Evolutionary conservation across 805 yeast species (phyloP).

Genomic region (Wickerhamomyces queroliae): DNA sequence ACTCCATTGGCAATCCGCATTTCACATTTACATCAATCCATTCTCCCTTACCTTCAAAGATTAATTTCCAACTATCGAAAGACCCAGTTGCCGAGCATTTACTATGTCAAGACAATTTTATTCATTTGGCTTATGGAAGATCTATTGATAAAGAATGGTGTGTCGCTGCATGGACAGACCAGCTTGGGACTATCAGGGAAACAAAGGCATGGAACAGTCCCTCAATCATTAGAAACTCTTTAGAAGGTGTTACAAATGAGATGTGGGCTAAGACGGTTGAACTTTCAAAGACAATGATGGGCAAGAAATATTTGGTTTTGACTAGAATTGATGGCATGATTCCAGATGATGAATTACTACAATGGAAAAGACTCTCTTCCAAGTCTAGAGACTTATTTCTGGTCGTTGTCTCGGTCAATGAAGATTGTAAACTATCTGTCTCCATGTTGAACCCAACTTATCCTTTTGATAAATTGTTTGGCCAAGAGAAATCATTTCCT

Average conservation of each 20-base stretch:
- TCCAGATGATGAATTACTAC: constrained; percentile 76
- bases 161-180: constrained; percentile 86
- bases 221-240: constrained; percentile 25
- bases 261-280: constrained; percentile 56
- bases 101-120: constrained; percentile 62
- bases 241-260: constrained; percentile 57
- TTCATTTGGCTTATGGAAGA: constrained; percentile 83
- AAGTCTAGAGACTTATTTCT: constrained; percentile 49
- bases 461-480: constrained; percentile 28
- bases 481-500: constrained; percentile 17
- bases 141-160: constrained; percentile 81
- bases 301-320: constrained; percentile 55
- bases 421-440: constrained; percentile 42
- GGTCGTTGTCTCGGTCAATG: constrained; percentile 65
- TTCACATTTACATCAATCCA: constrained; percentile 32
- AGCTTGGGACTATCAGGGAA: constrained; percentile 58
- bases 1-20: constrained; percentile 40
- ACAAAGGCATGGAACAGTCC: constrained; percentile 61
- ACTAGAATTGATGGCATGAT: constrained; percentile 69
- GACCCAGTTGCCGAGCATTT: constrained; percentile 28
- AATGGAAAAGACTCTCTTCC: constrained; percentile 70
- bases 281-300: constrained; percentile 26
- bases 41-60: constrained; percentile 34
- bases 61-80: constrained; percentile 38
- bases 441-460: constrained; percentile 25